Percentiles rank a stretch among this genome's conserved stretches.
These are phyloP conservation scores for Tilletia caries DNA, from an alignment of 1,284 basidiomycete species.

Conservation along the genomic window DNA sequence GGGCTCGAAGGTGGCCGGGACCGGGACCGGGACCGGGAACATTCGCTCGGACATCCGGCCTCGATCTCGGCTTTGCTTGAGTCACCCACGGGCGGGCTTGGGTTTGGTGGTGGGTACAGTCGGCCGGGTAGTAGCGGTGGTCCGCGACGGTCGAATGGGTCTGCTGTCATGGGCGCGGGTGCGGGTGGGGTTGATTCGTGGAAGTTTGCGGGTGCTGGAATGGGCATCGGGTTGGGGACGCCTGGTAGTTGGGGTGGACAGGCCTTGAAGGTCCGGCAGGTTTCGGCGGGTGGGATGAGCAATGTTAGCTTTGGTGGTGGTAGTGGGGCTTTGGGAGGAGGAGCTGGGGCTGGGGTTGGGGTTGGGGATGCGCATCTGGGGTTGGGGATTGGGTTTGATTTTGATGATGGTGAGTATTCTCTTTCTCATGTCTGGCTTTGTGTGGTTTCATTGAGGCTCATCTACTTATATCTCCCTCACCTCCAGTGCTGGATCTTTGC, in stretches of 20 bases:
- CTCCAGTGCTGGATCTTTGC: neutral
- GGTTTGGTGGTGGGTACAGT: slow-evolving; percentile 13
- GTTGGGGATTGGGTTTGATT: slow-evolving; percentile 27
- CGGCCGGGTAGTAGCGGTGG: too few species aligned
- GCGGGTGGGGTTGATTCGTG: too few species aligned
- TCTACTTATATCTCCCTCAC: too few species aligned
- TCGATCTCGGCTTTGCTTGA: neutral
- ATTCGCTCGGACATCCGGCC: neutral
- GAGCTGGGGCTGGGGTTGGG: slow-evolving; percentile 23
- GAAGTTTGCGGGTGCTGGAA: too few species aligned
- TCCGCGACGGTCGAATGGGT: slow-evolving; percentile 13
- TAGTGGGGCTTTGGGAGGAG: slow-evolving; percentile 14
- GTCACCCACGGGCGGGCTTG: neutral
- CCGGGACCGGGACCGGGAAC: neutral
- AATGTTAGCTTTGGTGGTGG: slow-evolving; percentile 11
- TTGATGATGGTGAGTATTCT: slow-evolving; percentile 25
- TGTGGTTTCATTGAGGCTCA: too few species aligned
- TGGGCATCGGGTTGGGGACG: neutral
- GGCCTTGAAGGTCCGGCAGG: neutral
- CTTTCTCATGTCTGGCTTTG: too few species aligned
- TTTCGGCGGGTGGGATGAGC: neutral
- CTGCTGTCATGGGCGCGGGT: slow-evolving; percentile 20
- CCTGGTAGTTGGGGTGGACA: neutral
- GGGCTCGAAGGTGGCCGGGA: neutral
- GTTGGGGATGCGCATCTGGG: slow-evolving; percentile 27